Evolutionary conservation across 2,329 filamentous ascomycete genomes (phyloP), one percentile per base, ranked within the genome.

Genomic region (Diplocarpon mali): DNA sequence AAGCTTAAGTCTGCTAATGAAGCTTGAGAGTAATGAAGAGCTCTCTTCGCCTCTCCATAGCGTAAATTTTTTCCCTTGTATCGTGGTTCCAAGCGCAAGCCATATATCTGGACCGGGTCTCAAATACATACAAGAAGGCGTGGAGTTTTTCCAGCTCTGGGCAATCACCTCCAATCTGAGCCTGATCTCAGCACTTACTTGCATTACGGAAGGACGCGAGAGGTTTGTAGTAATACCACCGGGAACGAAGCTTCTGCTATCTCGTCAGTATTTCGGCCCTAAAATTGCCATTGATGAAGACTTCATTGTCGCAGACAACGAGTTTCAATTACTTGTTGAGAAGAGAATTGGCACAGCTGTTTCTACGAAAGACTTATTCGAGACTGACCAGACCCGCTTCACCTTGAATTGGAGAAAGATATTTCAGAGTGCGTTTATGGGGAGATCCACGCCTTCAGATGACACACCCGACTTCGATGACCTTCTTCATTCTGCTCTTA

Each of bases 101-200:
- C 35, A 32, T 4, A 13, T 30, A n/a, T 16, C 35, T 7, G 13
- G 50, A 2, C 42, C 38, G 36, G 55, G 50, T 36, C 16, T 42
- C 13, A 43, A 53, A 11, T 67, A 69, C 40, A 46, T 57, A 9
- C 50, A 61, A 3, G 50, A 62, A 17, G 59, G 59, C 3, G 55
- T 68, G 2, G 60, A 62, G 15, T 72, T 74, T 50, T 73, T 68
- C 42, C 71, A 76, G 47, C 50, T 72, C 12, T 66, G 64, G 42
- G 59, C 64, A 10, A 51, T 76, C 2, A 64, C 58, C 5, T 58
- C 62, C 17, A 62, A 73, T 45, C 59, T 73, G 32, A 63, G 65
- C 32, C 48, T 77, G 13, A 58, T 60, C 30, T 69, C 67, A 40
- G 66, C 65, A 16, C 45, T 64, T 62, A 42, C 62, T 58, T 48